Evolutionary conservation across 2,329 filamentous ascomycete genomes (phyloP).

Genomic region (Pyrenophora teres): DNA sequence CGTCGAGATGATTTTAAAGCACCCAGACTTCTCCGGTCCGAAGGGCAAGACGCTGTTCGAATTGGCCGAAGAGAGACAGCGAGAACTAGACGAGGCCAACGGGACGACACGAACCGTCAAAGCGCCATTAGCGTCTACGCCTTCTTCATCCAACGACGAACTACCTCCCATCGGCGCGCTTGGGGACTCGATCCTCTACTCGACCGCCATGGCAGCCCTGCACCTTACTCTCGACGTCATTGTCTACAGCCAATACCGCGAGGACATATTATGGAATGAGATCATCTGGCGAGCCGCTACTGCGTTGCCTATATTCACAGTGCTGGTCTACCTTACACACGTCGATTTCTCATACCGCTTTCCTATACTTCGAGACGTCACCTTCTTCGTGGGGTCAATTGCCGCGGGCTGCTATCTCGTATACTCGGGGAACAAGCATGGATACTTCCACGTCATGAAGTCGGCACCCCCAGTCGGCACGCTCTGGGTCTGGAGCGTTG

Average conservation of each 20-base stretch:
- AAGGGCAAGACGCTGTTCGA: conserved; percentile 73
- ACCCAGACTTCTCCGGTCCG: conserved; percentile 69
- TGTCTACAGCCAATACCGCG: conserved; percentile 78
- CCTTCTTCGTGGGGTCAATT: conserved; percentile 69
- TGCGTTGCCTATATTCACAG: conserved; percentile 51
- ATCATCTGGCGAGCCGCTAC: conserved; percentile 59
- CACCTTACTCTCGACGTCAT: conserved; percentile 80
- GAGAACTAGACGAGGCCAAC: conserved; percentile 51
- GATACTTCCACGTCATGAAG: conserved; percentile 91
- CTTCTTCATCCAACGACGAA: conserved; percentile 30
- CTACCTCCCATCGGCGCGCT: conserved; percentile 51
- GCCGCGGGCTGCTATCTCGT: conserved; percentile 77
- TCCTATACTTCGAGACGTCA: conserved; percentile 50
- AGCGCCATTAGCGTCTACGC: conserved; percentile 33
- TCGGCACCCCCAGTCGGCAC: conserved; percentile 85
- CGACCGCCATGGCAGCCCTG: conserved; percentile 67
- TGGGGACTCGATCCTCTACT: conserved; percentile 55
- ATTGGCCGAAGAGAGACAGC: conserved; percentile 66
- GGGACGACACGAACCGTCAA: conserved; percentile 49
- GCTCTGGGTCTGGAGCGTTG: conserved; percentile 89
- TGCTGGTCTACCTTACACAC: conserved; percentile 53
- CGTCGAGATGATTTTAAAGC: conserved; percentile 64
- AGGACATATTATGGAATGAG: conserved; percentile 64
- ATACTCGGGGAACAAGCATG: conserved; percentile 75
- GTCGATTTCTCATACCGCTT: conserved; percentile 50